Evolutionary conservation across 2,329 filamentous ascomycete species (phyloP).

Genomic region (Cladophialophora immunda): DNA sequence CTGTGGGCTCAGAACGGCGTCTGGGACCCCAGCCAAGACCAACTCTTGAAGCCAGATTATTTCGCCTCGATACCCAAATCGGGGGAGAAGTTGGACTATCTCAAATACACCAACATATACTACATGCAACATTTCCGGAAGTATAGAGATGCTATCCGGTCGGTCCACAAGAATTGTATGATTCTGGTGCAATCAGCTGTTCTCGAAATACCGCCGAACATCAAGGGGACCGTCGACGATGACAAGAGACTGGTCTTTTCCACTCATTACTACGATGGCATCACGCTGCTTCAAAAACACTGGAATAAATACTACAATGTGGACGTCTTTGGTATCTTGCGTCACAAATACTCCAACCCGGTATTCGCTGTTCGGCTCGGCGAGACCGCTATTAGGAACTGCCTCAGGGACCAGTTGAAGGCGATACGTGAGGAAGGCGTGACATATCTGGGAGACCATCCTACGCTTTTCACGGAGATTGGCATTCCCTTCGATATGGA

Average conservation of each 20-base stretch:
- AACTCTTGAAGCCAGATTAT: constrained; percentile 83
- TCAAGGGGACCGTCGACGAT: constrained; percentile 88
- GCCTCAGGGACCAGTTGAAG: constrained; percentile 84
- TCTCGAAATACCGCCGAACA: constrained; percentile 85
- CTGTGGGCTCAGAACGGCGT: constrained; percentile 97
- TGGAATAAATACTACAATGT: constrained; percentile 99
- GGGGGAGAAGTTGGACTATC: constrained; percentile 78
- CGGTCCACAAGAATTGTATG: constrained; percentile 79
- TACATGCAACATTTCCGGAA: constrained; percentile 86
- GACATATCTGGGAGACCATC: constrained; percentile 88
- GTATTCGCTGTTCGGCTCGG: constrained; percentile 93
- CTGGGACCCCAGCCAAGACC: constrained; percentile 84
- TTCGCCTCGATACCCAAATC: constrained; percentile 81
- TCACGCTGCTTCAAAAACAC: constrained; percentile 96
- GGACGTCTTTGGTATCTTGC: constrained; percentile 89
- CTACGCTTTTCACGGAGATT: constrained; percentile 91
- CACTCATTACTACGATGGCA: constrained; percentile 95
- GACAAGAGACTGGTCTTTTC: constrained; percentile 91
- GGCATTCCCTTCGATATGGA: constrained; percentile 99
- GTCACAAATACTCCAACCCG: constrained; percentile 86
- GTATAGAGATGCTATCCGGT: constrained; percentile 77
- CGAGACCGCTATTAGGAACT: constrained; percentile 93
- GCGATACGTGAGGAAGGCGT: constrained; percentile 84
- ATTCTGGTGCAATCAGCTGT: constrained; percentile 92
- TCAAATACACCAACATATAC: constrained; percentile 88